Evolutionary conservation across 2,329 filamentous ascomycete genomes (phyloP).

Genomic region (Beauveria sp.): DNA sequence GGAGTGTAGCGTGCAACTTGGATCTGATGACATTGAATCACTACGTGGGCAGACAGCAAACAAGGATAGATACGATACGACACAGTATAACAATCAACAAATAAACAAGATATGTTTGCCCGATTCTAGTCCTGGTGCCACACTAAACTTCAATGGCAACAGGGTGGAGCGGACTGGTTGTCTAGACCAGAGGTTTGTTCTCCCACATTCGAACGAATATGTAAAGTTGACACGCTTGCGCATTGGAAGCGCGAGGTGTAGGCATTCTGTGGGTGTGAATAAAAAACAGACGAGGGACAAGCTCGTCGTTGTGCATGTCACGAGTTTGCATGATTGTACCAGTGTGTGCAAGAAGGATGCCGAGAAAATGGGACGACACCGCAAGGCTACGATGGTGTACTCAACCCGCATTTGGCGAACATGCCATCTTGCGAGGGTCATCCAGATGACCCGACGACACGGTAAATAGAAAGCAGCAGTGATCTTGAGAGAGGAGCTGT

Average conservation of each 20-base stretch:
- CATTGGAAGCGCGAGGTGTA: constrained; percentile 52
- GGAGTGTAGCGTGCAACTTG: not conserved
- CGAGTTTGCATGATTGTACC: not conserved
- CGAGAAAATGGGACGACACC: not conserved
- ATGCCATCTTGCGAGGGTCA: not conserved
- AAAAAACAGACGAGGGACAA: constrained; percentile 4
- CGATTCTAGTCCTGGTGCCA: constrained; percentile 56
- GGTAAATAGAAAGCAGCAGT: too few species aligned
- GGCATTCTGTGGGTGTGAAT: constrained; percentile 48
- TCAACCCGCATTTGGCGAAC: not conserved
- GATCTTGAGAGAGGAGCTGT: too few species aligned
- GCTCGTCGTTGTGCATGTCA: not conserved
- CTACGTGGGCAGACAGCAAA: not conserved
- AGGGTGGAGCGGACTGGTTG: constrained; percentile 62
- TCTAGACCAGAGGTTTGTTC: constrained; percentile 56
- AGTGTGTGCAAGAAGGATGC: not conserved
- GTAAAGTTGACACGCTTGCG: constrained; percentile 52
- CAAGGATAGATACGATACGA: not conserved
- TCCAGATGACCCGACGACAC: too few species aligned
- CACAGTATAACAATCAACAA: not conserved
- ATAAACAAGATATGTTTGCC: constrained; percentile 42
- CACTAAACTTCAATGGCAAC: constrained; percentile 46
- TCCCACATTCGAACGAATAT: constrained; percentile 53
- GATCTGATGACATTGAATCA: constrained; percentile 3
- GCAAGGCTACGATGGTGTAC: not conserved